Base-by-base conservation (phyloP, 2,329 filamentous ascomycete species). In the Cordyceps javanica region DNA sequence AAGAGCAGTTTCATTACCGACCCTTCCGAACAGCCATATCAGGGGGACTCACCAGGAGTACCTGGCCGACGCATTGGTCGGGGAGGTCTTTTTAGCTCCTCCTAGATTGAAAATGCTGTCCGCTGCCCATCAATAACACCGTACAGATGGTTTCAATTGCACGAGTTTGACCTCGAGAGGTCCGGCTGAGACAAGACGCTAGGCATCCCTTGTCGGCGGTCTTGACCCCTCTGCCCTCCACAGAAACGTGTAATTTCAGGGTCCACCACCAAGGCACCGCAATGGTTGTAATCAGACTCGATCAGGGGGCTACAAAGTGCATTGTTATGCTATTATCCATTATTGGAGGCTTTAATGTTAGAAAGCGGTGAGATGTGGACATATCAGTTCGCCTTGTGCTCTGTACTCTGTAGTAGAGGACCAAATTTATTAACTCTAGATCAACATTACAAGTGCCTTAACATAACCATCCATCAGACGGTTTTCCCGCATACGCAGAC, bases 201-300 rank as follows among this genome's bases (percentile, higher is more conserved):
- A 32, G 16, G 8, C 11, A 14, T 25, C 28, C 32, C 52, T 38
- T 38, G 42, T 14, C 25, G 21, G 21, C 48, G 5, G 16, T 2
- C 48, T 41, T 51, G 16, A 23, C 36, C 36, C n/a, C n/a, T n/a
- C n/a, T n/a, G 5, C 21, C n/a, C 45, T 48, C 45, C 55, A 51
- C 44, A 39, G 21, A 26, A 30, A 23, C 39, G 45, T 56, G 44
- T 42, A 49, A 56, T 56, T 56, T 57, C 48, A 51, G 48, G 55
- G 39, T 52, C 55, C 55, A 45, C 46, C 55, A 21, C 11, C 46
- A 32, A 42, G 30, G 30, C n/a, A 42, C 32, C 36, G 45, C 25
- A 56, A 55, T 46, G 41, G 19, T 34, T 56, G 25, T 46, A 49
- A 56, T 56, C 34, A 56, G 44, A 30, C 42, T 28, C n/a, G 10